A percentile compares a stretch with the other conserved stretches of the same genome.
Conservation (phyloP, 345 rosid genomes). For the Geranium brycei region DNA sequence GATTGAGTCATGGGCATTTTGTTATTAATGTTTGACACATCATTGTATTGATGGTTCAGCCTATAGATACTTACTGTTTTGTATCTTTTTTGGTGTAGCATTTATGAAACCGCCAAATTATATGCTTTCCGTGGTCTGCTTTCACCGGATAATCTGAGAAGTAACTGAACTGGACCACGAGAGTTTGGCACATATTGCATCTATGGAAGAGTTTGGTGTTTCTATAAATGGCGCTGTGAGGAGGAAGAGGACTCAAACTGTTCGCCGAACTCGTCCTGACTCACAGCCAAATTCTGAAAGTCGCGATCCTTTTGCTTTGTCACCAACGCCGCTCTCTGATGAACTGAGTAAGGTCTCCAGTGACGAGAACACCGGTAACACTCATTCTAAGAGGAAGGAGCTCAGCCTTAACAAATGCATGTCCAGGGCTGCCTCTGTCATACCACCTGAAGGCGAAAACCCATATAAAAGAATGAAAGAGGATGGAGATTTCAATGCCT, state of each 20-base stretch:
- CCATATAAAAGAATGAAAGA: conserved; percentile 18
- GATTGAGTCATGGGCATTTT: no score
- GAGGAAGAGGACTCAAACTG: conserved; percentile 59
- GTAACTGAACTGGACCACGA: background rate
- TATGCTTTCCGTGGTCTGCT: background rate
- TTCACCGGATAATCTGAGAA: background rate
- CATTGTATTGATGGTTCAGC: background rate
- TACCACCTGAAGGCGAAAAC: conserved; percentile 20
- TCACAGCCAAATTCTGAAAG: conserved; percentile 21
- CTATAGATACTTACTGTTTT: background rate
- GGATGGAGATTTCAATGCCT: conserved; percentile 23
- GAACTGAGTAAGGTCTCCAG: conserved; percentile 43
- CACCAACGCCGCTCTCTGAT: conserved; percentile 32
- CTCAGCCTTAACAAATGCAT: conserved; percentile 55
- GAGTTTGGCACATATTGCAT: conserved; percentile 4
- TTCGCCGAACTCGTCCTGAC: conserved; percentile 58
- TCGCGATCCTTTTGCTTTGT: conserved; percentile 23
- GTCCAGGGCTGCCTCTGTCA: conserved; percentile 31
- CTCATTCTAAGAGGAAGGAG: conserved; percentile 47
- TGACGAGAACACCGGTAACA: conserved; percentile 48
- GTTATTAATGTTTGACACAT: background rate
- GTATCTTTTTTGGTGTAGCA: background rate
- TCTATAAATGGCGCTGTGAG: conserved; percentile 33
- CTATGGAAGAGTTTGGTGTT: conserved; percentile 45
- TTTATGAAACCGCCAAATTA: background rate